Base-by-base conservation (phyloP, 352 stramenopile genomes). In the Phytophthora fragariaefolia region DNA sequence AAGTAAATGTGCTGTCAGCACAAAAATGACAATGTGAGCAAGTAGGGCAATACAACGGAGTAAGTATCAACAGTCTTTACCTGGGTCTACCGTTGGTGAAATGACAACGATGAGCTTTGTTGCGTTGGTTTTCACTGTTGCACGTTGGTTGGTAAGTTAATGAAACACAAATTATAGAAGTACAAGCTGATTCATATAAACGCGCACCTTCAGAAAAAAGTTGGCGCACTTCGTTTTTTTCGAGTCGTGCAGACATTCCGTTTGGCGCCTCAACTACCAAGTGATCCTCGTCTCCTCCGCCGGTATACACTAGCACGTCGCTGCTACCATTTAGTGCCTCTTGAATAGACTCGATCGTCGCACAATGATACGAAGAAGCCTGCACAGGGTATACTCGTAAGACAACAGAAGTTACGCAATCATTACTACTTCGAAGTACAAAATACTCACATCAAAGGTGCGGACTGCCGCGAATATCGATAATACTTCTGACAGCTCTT, bases 401-500 rank as follows among this genome's bases (percentile, higher is more conserved):
- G 34, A 28, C 34, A 24, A 3, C 18, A 24, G 18, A 49, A 23
- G n/a, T n/a, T n/a, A n/a, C n/a, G n/a, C 1, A 20, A 22, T 10
- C 28, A 28, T 2, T 22, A 36, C 13, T 23, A 6, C 26, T 45
- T 22, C 23, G 24, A 32, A 17, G n/a, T 9, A 22, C 4, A 57
- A 43, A 22, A 23, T 26, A 58, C 55, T 56, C 57, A 91, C 82
- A 34, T 82, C 61, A 56, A 91, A 76, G 0, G 58, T 59, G 17
- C 74, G 66, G 50, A 89, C 67, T 20, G 69, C 68, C 18, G 73
- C 66, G 32, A 91, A 82, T 22, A 36, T 34, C 6, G 72, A 70
- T 18, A 91, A 66, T 48, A 82, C 69, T 47, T 75, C 71, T 1
- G 79, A 76, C n/a, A 91, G 66, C 34, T 88, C 79, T 56, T 89